A percentile compares a stretch with the other conserved stretches of the same genome.
Evolutionary conservation across 148 eudicot species (phyloP).

Genomic region (Vaccinium darrowii): DNA sequence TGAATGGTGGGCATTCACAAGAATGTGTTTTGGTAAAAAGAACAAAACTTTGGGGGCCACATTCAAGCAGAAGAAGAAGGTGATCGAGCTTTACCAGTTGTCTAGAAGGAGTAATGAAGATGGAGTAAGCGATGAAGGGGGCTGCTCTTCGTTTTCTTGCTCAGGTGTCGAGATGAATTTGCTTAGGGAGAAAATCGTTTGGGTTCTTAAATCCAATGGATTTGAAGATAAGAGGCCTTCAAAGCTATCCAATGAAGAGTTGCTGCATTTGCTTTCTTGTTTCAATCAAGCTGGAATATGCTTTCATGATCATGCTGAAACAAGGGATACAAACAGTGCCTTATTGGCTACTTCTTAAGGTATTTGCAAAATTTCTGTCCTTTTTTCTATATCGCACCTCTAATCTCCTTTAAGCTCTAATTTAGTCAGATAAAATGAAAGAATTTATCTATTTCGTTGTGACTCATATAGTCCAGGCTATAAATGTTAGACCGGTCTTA

Average conservation of each 20-base stretch:
- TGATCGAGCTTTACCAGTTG: conserved; percentile 62
- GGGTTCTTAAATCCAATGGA: conserved; percentile 55
- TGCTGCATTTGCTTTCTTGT: conserved; percentile 57
- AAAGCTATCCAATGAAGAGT: conserved; percentile 68
- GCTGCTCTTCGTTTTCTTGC: conserved; percentile 13
- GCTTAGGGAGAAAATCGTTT: conserved; percentile 60
- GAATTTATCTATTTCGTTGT: neutral
- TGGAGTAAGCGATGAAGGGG: conserved; percentile 6
- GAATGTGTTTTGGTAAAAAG: conserved; percentile 79
- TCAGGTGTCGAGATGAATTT: conserved; percentile 24
- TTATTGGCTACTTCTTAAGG: conserved; percentile 33
- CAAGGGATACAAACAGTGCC: conserved; percentile 23
- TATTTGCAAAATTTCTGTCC: neutral
- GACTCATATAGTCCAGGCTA: neutral
- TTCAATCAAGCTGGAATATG: conserved; percentile 64
- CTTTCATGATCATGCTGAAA: conserved; percentile 46
- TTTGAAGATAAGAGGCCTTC: conserved; percentile 91
- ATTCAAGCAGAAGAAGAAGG: conserved; percentile 82
- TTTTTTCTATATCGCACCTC: neutral
- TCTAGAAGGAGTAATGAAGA: conserved; percentile 22
- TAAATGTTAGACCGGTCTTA: neutral
- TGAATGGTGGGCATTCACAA: conserved; percentile 94
- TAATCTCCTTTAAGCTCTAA: neutral
- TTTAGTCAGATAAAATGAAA: neutral
- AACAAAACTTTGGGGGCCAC: conserved; percentile 95